Conservation (phyloP, 805 yeast genomes). For the Candida pseudofarinosa region DNA sequence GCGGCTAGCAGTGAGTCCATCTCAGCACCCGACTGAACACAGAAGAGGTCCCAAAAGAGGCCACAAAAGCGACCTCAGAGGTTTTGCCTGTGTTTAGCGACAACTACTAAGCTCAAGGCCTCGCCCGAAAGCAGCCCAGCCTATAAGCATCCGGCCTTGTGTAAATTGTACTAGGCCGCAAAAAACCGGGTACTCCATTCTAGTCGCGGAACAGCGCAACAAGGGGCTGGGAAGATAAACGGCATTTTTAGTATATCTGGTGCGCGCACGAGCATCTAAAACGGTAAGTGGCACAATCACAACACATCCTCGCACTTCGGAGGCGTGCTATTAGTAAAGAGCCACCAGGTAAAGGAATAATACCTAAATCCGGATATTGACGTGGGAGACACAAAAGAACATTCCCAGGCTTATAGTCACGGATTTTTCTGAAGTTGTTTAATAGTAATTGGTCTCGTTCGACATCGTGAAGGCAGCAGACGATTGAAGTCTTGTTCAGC, state of each 20-base stretch:
- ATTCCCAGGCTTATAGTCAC: background rate
- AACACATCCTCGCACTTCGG: background rate
- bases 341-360: background rate
- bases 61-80: no score
- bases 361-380: background rate
- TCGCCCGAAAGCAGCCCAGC: no score
- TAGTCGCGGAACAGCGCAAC: no score
- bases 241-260: background rate
- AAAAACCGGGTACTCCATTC: background rate
- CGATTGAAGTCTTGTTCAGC: no score
- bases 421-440: background rate
- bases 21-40: no score
- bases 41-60: no score
- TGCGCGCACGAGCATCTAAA: background rate
- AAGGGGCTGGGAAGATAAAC: background rate
- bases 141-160: no score
- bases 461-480: background rate
- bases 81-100: no score
- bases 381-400: background rate
- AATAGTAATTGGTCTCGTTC: background rate
- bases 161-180: background rate
- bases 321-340: background rate
- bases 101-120: no score
- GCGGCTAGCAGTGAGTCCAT: no score
- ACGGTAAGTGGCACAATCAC: background rate